Conservation (phyloP, 2,329 filamentous ascomycete genomes). For the Aspergillus flavus region DNA sequence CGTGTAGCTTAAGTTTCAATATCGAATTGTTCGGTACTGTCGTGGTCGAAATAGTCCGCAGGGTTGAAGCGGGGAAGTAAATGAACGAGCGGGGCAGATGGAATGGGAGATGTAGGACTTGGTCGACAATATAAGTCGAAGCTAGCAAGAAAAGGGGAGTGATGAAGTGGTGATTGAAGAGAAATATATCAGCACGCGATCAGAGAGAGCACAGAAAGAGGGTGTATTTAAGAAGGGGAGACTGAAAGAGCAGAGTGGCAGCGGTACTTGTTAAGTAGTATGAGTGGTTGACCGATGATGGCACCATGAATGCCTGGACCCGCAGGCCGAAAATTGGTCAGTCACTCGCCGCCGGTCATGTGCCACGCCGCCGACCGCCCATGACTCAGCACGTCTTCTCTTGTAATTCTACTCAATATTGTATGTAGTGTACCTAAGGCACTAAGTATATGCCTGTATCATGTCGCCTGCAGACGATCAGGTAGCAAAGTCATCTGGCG, state of each 20-base stretch:
- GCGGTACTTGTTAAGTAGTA: constrained; percentile 1
- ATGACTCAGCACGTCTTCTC: constrained; percentile 10
- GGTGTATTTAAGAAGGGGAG: neutral
- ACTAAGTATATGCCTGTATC: neutral
- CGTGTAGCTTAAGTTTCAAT: neutral
- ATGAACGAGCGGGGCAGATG: constrained; percentile 16
- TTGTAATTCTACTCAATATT: neutral
- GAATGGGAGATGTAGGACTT: neutral
- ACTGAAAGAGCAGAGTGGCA: neutral
- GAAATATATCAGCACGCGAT: constrained; percentile 2
- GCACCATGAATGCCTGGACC: constrained; percentile 11
- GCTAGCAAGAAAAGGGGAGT: neutral
- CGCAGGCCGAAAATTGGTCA: constrained; percentile 7
- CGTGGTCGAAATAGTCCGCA: constrained; percentile 20
- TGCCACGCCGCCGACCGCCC: neutral
- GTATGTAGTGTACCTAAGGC: neutral
- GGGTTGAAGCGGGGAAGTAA: constrained; percentile 33
- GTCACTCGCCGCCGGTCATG: constrained; percentile 10
- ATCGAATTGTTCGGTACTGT: constrained; percentile 22
- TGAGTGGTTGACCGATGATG: constrained; percentile 9
- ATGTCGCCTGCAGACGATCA: constrained; percentile 7
- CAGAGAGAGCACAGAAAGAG: constrained; percentile 2
- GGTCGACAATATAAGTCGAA: neutral
- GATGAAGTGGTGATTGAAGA: neutral
- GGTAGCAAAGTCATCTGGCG: constrained; percentile 8